Percentiles rank a stretch among this genome's conserved stretches.
These are phyloP conservation scores for Termitomyces sp. DNA, from an alignment of 768 basidiomycete genomes.

Conservation along the genomic window DNA sequence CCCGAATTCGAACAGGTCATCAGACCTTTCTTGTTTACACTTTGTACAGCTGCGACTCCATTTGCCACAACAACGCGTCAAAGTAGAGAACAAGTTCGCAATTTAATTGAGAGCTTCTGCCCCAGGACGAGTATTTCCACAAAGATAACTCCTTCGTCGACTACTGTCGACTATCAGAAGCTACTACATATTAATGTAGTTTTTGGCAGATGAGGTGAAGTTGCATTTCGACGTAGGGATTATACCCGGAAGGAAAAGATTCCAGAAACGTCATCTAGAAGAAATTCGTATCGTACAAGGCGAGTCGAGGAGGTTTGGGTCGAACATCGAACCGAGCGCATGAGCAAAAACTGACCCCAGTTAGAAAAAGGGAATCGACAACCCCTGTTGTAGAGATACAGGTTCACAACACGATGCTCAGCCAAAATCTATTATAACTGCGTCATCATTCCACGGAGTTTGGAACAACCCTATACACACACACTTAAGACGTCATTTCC, in stretches of 20 bases:
- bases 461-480: not conserved
- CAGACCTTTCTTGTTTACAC: conserved; percentile 6
- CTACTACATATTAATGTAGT: not conserved
- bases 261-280: not conserved
- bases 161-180: not conserved
- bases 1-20: conserved; percentile 6
- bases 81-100: not conserved
- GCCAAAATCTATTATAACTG: not conserved
- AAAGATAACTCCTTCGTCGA: not conserved
- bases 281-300: not conserved
- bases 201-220: not conserved
- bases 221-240: not conserved
- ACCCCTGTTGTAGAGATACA: not conserved
- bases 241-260: not conserved
- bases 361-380: not conserved
- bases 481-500: not conserved
- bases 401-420: not conserved
- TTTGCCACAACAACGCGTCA: not conserved
- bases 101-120: not conserved
- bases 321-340: not conserved
- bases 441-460: not conserved
- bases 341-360: not conserved
- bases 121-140: not conserved
- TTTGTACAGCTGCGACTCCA: not conserved
- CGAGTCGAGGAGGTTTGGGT: not conserved